Base-by-base conservation (phyloP, 169 alveolate genomes). In the Eimeria necatrix region DNA sequence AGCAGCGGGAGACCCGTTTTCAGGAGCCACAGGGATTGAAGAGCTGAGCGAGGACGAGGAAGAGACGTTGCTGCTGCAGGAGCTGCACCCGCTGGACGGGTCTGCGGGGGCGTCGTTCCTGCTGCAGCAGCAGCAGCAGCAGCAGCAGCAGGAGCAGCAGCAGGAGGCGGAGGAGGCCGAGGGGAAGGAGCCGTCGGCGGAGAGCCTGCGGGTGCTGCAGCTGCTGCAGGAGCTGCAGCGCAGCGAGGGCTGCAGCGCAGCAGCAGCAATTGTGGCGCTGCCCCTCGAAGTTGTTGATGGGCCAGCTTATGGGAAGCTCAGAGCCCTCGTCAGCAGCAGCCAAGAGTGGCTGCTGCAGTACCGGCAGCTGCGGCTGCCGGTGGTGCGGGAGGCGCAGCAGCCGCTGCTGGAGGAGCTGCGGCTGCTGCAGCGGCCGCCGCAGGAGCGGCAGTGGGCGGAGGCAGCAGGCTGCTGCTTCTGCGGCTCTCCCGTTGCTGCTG, bases 211-310 rank as follows among this genome's bases (percentile, higher is more conserved):
- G 24, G 81, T 86, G 83, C 52, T 86, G 93, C 52, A 48, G 83
- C 93, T 86, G 93, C 81, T 86, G 59, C 61, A 46, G 56, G 91
- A 83, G 91, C 91, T 83, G 53, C 91, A 83, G 76, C 91, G 71
- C 6, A 22, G 46, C 61, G 74, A 83, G 18, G 91, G 91, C 76
- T 83, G 91, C 91, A 83, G 74, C 76, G 91, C 91, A 18, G 91
- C 91, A 3, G 61, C 71, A 7, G 76, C 91, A 10, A 56, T 83
- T 26, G 91, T 83, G 4, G 61, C 70, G 9, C 26, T 83, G 60
- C 91, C 91, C 24, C 59, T 83, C 8, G 91, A 83, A 74, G 59
- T 83, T 7, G 91, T 83, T 6, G 91, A 83, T 16, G 91, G 91
- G 3, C 91, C 91, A 4, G 9, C 91, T 0, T 83, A 83, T 41